Evolutionary conservation across 441 rosid genomes (phyloP).

Genomic region (Populus hybrid): DNA sequence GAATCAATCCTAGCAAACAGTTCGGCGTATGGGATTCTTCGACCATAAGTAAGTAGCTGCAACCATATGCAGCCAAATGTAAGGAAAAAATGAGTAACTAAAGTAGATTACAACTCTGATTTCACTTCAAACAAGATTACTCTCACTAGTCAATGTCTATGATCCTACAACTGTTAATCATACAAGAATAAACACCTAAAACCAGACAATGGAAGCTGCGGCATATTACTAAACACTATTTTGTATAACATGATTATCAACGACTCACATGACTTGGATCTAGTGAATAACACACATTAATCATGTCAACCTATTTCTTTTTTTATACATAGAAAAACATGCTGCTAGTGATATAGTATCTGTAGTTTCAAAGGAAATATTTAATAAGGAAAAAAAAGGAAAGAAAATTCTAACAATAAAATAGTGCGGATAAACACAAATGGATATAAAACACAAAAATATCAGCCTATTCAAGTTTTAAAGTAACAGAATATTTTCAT

Average conservation of each 20-base stretch:
- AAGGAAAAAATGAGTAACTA: neutral
- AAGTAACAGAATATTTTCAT: neutral
- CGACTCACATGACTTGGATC: neutral
- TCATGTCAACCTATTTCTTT: no score
- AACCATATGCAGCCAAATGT: constrained; percentile 12
- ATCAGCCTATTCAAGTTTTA: neutral
- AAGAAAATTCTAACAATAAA: neutral
- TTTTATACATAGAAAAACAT: no score
- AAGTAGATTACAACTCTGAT: neutral
- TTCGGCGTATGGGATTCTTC: constrained; percentile 93
- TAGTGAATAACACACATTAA: neutral
- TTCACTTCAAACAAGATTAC: neutral
- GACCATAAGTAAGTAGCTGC: constrained; percentile 93
- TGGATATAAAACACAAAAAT: neutral
- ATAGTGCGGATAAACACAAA: neutral
- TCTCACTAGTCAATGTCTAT: neutral
- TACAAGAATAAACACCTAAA: neutral
- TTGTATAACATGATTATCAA: neutral
- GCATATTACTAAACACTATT: neutral
- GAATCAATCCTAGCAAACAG: constrained; percentile 92
- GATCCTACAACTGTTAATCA: neutral
- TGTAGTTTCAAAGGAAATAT: no score
- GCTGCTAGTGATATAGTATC: no score
- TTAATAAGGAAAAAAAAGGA: neutral
- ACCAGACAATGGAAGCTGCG: neutral